Conservation (phyloP, 495 filamentous ascomycete genomes). For the Lindgomyces ingoldianus region DNA sequence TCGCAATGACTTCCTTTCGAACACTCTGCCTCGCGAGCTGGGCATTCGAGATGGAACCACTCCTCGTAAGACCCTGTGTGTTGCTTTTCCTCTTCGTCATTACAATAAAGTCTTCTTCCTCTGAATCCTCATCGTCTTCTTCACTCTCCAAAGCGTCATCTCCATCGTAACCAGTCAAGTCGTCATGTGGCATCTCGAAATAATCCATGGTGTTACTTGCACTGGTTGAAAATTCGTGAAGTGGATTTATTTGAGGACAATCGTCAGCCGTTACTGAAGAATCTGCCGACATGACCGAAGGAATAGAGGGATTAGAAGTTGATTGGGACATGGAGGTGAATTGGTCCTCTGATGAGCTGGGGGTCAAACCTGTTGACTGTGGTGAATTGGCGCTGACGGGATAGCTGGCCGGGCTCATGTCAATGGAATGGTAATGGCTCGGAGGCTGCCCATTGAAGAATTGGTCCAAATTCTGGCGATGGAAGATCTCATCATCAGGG, state of each 20-base stretch:
- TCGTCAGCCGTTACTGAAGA: conserved; percentile 44
- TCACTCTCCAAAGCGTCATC: conserved; percentile 41
- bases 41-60: conserved; percentile 38
- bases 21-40: conserved; percentile 28
- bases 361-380: conserved; percentile 35
- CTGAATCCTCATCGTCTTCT: conserved; percentile 38
- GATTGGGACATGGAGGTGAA: conserved; percentile 47
- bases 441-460: conserved; percentile 18
- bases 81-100: conserved; percentile 32
- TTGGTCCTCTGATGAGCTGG: conserved; percentile 49
- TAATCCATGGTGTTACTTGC: conserved; percentile 39
- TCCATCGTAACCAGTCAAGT: conserved; percentile 56
- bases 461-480: conserved; percentile 30
- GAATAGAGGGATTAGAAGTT: conserved; percentile 50
- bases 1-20: conserved; percentile 19
- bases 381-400: conserved; percentile 12
- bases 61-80: conserved; percentile 11
- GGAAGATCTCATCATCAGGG: conserved; percentile 43
- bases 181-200: conserved; percentile 43
- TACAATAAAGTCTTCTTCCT: conserved; percentile 41
- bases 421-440: conserved; percentile 20
- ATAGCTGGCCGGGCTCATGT: conserved; percentile 37
- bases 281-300: conserved; percentile 47
- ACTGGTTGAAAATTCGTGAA: conserved; percentile 26
- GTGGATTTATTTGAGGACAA: conserved; percentile 8